These are phyloP conservation scores for Verticillium isaacii DNA, from an alignment of 2,329 filamentous ascomycete genomes.

Conservation along the genomic window DNA sequence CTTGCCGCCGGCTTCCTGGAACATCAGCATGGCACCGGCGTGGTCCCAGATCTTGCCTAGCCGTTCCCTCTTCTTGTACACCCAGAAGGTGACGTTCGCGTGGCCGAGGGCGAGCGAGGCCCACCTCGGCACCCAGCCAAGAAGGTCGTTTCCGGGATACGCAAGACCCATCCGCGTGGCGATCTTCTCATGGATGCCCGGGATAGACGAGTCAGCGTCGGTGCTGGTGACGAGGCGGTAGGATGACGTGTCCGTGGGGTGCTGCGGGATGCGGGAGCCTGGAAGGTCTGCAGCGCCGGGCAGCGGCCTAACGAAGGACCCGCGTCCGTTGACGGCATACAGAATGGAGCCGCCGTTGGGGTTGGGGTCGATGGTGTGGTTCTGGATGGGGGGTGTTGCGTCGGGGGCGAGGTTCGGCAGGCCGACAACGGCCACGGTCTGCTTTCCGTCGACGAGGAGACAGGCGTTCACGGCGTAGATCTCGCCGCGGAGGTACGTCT, in stretches of 20 bases:
- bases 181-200: constrained; percentile 39
- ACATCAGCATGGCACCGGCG: constrained; percentile 54
- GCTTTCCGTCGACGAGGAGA: constrained; percentile 43
- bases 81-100: constrained; percentile 51
- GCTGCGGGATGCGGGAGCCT: neutral
- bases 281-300: constrained; percentile 15
- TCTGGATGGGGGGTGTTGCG: constrained; percentile 31
- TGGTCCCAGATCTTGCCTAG: constrained; percentile 56
- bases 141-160: constrained; percentile 45
- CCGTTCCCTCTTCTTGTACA: constrained; percentile 44
- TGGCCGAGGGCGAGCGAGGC: constrained; percentile 45
- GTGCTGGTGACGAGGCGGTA: constrained; percentile 39
- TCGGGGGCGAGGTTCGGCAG: constrained; percentile 39
- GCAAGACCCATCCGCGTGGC: constrained; percentile 34
- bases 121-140: constrained; percentile 56
- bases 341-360: constrained; percentile 40
- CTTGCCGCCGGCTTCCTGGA: constrained; percentile 50
- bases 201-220: constrained; percentile 40
- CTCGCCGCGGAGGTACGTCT: constrained; percentile 48
- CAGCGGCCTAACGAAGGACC: constrained; percentile 42
- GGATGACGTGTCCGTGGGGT: constrained; percentile 3
- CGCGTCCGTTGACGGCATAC: constrained; percentile 44
- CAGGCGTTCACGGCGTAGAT: constrained; percentile 55
- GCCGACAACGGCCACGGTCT: constrained; percentile 45
- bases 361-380: constrained; percentile 37